Conservation (phyloP, 139 green algal species). For the Chlamydomonas sp. region DNA sequence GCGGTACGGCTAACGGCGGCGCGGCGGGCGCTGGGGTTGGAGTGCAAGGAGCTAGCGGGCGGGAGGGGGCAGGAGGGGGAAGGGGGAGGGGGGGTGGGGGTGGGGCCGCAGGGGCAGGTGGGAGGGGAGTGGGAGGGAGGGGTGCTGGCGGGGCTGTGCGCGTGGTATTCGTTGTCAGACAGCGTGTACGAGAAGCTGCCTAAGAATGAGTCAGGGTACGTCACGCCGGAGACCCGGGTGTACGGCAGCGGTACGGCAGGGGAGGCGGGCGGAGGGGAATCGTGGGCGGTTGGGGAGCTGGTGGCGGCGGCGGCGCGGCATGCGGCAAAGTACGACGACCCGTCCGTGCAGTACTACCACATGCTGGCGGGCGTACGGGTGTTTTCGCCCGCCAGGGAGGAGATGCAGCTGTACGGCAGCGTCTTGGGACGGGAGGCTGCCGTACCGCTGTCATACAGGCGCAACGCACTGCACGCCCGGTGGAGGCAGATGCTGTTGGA, state of each 20-base stretch:
- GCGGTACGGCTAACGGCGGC: constrained; percentile 17
- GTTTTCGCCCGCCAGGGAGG: background rate
- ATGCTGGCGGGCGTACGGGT: background rate
- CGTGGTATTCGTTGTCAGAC: constrained; percentile 1
- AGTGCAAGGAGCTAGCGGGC: background rate
- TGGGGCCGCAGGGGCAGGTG: too few relatives aligned
- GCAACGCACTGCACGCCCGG: too few relatives aligned
- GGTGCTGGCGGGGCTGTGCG: background rate
- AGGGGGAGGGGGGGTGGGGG: too few relatives aligned
- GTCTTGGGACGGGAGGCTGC: background rate
- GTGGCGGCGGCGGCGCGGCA: background rate
- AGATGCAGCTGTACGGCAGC: background rate
- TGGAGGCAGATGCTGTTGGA: too few relatives aligned
- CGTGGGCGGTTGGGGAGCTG: background rate
- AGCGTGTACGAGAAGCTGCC: constrained; percentile 14
- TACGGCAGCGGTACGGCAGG: background rate
- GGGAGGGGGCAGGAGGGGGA: background rate
- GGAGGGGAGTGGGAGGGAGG: too few relatives aligned
- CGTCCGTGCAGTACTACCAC: constrained; percentile 24
- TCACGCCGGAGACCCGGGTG: background rate
- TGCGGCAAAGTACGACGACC: background rate
- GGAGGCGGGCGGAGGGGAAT: background rate
- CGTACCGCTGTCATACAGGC: background rate
- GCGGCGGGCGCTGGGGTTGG: background rate
- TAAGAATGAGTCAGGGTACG: background rate